phyloP scores from a whole-genome alignment of 768 basidiomycete genomes.

The Psilocybe tampanensis region DNA sequence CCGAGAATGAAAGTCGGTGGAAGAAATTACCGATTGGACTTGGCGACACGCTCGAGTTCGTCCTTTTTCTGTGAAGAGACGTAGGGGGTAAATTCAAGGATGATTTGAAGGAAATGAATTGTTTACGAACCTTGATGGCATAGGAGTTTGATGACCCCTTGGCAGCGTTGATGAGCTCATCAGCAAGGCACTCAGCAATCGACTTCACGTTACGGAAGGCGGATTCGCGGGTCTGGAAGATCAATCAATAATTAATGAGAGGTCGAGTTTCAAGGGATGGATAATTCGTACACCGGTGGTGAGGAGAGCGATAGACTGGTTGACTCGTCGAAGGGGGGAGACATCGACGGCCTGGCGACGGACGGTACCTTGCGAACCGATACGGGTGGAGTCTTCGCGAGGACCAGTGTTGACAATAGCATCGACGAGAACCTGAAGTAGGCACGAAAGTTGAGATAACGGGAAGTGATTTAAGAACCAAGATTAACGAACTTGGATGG shows the following conservation, averaged over 20 bases:
- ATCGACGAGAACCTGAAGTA: conserved; percentile 82
- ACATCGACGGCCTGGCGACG: conserved; percentile 99
- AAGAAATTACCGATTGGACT: conserved; percentile 93
- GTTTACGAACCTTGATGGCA: conserved; percentile 85
- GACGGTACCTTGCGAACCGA: conserved; percentile 99
- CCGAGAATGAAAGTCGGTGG: conserved; percentile 18
- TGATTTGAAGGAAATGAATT: not conserved
- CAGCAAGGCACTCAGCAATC: conserved; percentile 97
- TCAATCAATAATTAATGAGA: not conserved
- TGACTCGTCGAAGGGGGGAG: conserved; percentile 96
- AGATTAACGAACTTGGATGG: conserved; percentile 79
- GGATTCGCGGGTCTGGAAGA: conserved; percentile 93
- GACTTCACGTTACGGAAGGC: conserved; percentile 99
- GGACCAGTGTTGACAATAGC: conserved; percentile 99
- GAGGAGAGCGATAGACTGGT: conserved; percentile 94
- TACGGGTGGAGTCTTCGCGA: conserved; percentile 99
- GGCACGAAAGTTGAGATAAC: not conserved
- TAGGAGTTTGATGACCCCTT: conserved; percentile 99
- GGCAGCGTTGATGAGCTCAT: conserved; percentile 99
- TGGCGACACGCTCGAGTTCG: conserved; percentile 99
- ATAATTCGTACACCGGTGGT: conserved; percentile 84
- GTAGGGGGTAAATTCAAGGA: conserved; percentile 6
- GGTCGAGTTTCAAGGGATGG: not conserved
- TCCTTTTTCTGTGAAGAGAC: conserved; percentile 91
- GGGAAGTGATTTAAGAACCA: not conserved